A percentile compares a stretch with the other conserved stretches of the same genome.
Conservation (phyloP, 805 yeast species). For the Metahyphopichia silvanorum region DNA sequence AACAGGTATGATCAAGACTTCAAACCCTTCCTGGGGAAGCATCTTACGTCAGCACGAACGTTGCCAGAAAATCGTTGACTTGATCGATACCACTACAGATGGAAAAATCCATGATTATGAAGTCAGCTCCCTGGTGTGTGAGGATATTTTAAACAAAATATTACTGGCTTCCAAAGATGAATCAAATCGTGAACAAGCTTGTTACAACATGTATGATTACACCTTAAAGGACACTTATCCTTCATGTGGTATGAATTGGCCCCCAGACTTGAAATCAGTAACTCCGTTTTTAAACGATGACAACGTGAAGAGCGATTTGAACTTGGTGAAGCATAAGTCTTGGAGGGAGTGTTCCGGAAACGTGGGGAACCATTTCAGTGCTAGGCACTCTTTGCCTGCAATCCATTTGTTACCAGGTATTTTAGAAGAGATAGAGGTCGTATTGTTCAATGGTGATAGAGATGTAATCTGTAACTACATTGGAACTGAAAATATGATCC, state of each 20-base stretch:
- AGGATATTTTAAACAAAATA: constrained; percentile 40
- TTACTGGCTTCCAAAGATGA: constrained; percentile 27
- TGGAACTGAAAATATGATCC: constrained; percentile 69
- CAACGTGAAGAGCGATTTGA: constrained; percentile 49
- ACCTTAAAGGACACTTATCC: constrained; percentile 72
- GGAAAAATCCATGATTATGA: constrained; percentile 16
- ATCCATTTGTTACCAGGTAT: constrained; percentile 65
- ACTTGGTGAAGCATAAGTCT: constrained; percentile 36
- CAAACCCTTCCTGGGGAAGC: constrained; percentile 35
- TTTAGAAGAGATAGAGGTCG: constrained; percentile 54
- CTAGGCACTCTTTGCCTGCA: constrained; percentile 55
- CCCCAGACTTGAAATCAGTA: constrained; percentile 53
- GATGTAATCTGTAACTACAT: constrained; percentile 84
- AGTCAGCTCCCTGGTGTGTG: constrained; percentile 40
- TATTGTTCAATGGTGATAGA: constrained; percentile 82
- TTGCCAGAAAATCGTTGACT: constrained; percentile 55
- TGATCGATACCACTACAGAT: constrained; percentile 14
- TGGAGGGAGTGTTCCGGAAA: constrained; percentile 80
- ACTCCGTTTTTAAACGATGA: constrained; percentile 47
- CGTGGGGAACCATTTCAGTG: constrained; percentile 54
- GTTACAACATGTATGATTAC: constrained; percentile 83
- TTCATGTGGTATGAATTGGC: constrained; percentile 93
- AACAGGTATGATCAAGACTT: constrained; percentile 49
- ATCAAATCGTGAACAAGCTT: constrained; percentile 41
- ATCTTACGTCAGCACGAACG: constrained; percentile 50